phyloP scores from a whole-genome alignment of 352 stramenopile genomes.

The Globisporangium sylvaticum region DNA sequence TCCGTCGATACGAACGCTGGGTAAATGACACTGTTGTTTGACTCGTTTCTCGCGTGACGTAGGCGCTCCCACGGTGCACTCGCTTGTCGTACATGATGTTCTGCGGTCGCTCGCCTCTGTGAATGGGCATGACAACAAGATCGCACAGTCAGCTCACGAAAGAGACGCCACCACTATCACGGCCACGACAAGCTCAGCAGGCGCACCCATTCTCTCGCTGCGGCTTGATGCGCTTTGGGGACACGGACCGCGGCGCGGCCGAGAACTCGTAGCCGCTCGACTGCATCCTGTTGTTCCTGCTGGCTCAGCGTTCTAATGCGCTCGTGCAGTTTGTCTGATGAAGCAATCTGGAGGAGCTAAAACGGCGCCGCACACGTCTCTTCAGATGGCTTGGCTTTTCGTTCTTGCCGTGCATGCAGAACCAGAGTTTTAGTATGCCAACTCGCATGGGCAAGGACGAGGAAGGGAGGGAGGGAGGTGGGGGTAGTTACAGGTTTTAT shows the following conservation, averaged over 20 bases:
- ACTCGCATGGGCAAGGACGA: not conserved
- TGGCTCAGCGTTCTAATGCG: not conserved
- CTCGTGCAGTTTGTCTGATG: not conserved
- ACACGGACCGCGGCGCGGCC: conserved; percentile 59
- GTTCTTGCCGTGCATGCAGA: too few relatives aligned
- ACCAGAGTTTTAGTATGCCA: too few relatives aligned
- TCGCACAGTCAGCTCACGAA: not conserved
- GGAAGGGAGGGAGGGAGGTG: not conserved
- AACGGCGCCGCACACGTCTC: not conserved
- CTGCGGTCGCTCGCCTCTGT: conserved; percentile 45
- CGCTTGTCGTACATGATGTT: conserved; percentile 95
- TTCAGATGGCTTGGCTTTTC: not conserved
- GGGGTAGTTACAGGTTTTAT: conserved; percentile 5
- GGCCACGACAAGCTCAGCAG: not conserved
- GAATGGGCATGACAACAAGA: not conserved
- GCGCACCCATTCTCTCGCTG: conserved; percentile 37
- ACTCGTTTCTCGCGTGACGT: conserved; percentile 71
- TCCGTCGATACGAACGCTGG: too few relatives aligned
- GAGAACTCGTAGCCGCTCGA: conserved; percentile 70
- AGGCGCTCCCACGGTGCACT: conserved; percentile 93
- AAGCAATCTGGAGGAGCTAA: not conserved
- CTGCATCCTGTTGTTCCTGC: conserved; percentile 27
- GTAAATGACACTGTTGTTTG: too few relatives aligned
- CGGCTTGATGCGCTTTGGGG: conserved; percentile 67
- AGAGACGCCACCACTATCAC: too few relatives aligned